Base-by-base conservation (phyloP, 805 yeast genomes). In the Wickerhamomyces bovis region DNA sequence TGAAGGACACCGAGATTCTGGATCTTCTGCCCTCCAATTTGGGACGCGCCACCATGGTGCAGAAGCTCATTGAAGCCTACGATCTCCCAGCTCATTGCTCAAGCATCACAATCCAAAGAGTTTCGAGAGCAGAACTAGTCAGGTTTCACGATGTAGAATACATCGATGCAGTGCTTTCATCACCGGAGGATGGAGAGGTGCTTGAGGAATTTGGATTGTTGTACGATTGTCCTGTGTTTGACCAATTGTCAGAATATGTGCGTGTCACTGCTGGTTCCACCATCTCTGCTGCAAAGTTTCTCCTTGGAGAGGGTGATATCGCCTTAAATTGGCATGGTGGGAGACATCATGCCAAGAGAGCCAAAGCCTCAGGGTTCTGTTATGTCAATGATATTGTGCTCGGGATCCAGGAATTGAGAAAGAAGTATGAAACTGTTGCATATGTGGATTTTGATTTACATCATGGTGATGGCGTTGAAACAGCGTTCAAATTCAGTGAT, bases 311-410 rank as follows among this genome's bases (percentile, higher is more conserved):
- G 20, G 22, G 44, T 42, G n/a, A 40, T 39, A 25, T 78, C 1
- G 81, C 76, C 2, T 69, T 85, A 40, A 83, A 83, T 57, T 85
- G 89, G 89, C 77, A 78, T 55, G 95, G 95, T 7, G 95, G 94
- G 1, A 63, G 90, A 42, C 94, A 85, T 57, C 94, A 85, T 62
- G 80, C 81, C 5, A 68, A 64, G 40, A 74, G 73, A 52, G 54
- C 71, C 0, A 65, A 57, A 30, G 85, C 87, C 1, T 71, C 83
- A 11, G 92, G 92, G 3, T 85, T 81, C 56, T 85, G 94, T 57
- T 85, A 85, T 55, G 66, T 83, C 3, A 85, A 85, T 53, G 95
- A 85, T 56, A 73, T 83, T 8, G 82, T 78, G 0, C 55, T 85
- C 13, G 75, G 77, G 0, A 79, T 85, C 4, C 68, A 72, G 40